Conservation (phyloP, 139 green algal genomes). For the Gonium pectorale region DNA sequence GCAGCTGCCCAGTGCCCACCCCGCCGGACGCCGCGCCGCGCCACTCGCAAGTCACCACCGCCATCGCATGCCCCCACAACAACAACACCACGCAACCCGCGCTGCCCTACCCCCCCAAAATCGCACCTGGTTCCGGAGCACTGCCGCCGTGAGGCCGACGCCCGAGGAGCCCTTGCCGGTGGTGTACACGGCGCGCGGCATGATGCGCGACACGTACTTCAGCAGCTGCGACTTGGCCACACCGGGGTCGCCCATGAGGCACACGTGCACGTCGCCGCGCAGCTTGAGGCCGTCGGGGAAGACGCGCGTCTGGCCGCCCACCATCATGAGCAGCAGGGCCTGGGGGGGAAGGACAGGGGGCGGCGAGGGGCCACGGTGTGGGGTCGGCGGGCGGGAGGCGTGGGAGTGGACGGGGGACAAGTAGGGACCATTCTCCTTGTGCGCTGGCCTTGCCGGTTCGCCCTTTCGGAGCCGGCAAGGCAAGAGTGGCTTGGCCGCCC, state of each 20-base stretch:
- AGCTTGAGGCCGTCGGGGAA: constrained; percentile 97
- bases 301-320: constrained; percentile 84
- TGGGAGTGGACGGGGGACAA: no score
- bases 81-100: background rate
- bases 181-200: constrained; percentile 95
- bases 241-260: constrained; percentile 99
- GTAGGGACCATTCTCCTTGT: no score
- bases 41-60: no score
- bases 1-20: no score
- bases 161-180: constrained; percentile 95
- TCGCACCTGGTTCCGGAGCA: constrained; percentile 86
- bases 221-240: constrained; percentile 98
- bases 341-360: constrained; percentile 17
- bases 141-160: constrained; percentile 95
- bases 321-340: constrained; percentile 96
- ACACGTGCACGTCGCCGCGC: constrained; percentile 96
- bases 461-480: no score
- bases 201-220: constrained; percentile 86
- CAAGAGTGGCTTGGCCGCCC: no score
- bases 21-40: no score
- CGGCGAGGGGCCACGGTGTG: no score
- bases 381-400: no score
- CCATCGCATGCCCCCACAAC: no score
- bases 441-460: no score
- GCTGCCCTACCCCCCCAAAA: background rate